These are phyloP conservation scores for Sporothrix schenckii DNA, from an alignment of 2,329 filamentous ascomycete species.

Conservation along the genomic window DNA sequence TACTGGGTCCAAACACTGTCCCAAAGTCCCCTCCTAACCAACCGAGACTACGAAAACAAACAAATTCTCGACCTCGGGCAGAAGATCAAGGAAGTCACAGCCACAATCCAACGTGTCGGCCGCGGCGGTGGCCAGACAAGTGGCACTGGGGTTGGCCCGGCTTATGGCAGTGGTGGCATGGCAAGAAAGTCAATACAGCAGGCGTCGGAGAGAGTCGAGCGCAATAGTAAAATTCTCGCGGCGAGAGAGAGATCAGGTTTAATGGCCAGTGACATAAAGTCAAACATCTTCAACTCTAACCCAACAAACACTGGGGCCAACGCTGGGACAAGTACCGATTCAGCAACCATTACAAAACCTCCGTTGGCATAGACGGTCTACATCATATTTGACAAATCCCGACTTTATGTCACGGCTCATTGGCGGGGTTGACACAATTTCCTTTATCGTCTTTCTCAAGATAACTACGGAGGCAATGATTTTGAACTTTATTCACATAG, in stretches of 20 bases:
- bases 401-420: not conserved
- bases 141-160: constrained; percentile 40
- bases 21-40: constrained; percentile 85
- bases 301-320: not conserved
- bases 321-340: not conserved
- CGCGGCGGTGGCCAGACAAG: constrained; percentile 38
- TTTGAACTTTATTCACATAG: not conserved
- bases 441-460: not conserved
- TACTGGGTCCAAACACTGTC: constrained; percentile 98
- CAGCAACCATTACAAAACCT: not conserved
- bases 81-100: constrained; percentile 72
- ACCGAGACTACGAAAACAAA: constrained; percentile 89
- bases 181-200: constrained; percentile 47
- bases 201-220: constrained; percentile 62
- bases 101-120: constrained; percentile 42
- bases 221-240: constrained; percentile 63
- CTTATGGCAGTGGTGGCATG: constrained; percentile 37
- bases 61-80: constrained; percentile 86
- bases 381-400: not conserved
- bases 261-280: constrained; percentile 65
- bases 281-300: constrained; percentile 56
- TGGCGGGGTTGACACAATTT: not conserved
- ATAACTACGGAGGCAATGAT: not conserved
- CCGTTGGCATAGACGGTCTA: not conserved
- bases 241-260: constrained; percentile 65